Conservation (phyloP, 2,329 filamentous ascomycete species). For the Fusarium irregulare region DNA sequence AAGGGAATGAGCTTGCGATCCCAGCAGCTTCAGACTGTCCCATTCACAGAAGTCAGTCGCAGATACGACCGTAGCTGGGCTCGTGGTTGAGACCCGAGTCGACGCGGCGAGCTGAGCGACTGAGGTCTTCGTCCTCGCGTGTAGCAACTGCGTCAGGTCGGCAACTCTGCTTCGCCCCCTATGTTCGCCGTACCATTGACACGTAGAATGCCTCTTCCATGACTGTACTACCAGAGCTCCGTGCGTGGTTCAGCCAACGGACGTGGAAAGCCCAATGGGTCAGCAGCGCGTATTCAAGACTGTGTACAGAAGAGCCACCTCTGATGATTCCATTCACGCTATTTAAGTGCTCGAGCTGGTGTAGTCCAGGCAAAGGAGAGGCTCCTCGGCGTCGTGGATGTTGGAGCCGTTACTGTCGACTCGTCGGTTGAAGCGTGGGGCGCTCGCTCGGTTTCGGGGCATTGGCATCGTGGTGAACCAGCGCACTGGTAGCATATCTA, state of each 20-base stretch:
- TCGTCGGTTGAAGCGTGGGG: neutral
- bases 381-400: neutral
- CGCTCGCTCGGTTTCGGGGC: neutral
- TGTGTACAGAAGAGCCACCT: neutral
- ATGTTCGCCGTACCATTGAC: neutral
- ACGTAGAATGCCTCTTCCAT: neutral
- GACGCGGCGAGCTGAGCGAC: neutral
- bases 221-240: neutral
- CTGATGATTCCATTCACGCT: neutral
- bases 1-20: neutral
- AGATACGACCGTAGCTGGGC: neutral
- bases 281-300: neutral
- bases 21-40: neutral
- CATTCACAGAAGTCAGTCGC: neutral
- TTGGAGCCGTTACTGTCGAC: neutral
- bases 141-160: constrained; percentile 1
- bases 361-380: neutral
- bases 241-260: neutral
- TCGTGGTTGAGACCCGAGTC: neutral
- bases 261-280: neutral
- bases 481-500: neutral
- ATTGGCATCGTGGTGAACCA: neutral
- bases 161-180: neutral
- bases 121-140: neutral
- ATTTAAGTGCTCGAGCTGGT: neutral